Evolutionary conservation across 2,329 filamentous ascomycete species (phyloP).

Genomic region (Fonsecaea multimorphosa): DNA sequence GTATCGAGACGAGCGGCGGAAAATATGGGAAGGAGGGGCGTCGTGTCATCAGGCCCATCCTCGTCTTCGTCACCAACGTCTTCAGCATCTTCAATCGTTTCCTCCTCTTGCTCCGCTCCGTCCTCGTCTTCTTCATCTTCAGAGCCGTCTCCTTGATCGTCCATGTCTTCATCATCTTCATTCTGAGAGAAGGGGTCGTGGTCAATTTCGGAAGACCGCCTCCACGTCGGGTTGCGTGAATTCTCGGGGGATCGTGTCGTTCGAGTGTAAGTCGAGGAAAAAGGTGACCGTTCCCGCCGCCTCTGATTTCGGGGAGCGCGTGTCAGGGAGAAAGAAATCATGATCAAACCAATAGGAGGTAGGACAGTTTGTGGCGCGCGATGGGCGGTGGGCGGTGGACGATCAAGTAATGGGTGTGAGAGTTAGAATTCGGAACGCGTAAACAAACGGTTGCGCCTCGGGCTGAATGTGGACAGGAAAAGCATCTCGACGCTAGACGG

Average conservation of each 20-base stretch:
- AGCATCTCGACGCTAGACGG: background rate
- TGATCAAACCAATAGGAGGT: slow-evolving; percentile 6
- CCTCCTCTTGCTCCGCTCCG: slow-evolving; percentile 32
- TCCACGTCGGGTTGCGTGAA: slow-evolving; percentile 28
- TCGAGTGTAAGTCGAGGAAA: slow-evolving; percentile 42
- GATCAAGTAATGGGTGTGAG: background rate
- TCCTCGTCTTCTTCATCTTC: slow-evolving; percentile 27
- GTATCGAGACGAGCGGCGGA: slow-evolving; percentile 80
- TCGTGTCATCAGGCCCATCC: slow-evolving; percentile 51
- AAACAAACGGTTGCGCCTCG: background rate
- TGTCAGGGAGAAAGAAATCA: slow-evolving; percentile 31
- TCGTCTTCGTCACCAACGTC: slow-evolving; percentile 48
- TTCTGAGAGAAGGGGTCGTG: slow-evolving; percentile 4
- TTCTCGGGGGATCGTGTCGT: slow-evolving; percentile 29
- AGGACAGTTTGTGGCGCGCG: background rate
- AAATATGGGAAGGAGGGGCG: slow-evolving; percentile 75
- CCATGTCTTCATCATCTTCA: slow-evolving; percentile 16
- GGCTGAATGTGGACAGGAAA: background rate
- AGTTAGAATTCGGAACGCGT: slow-evolving; percentile 9
- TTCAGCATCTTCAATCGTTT: slow-evolving; percentile 46
- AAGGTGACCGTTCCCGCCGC: slow-evolving; percentile 40
- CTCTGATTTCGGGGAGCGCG: slow-evolving; percentile 24
- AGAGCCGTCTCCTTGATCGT: slow-evolving; percentile 10
- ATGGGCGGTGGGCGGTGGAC: slow-evolving; percentile 3
- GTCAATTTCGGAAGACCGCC: slow-evolving; percentile 10